A percentile compares a stretch with the other conserved stretches of the same genome.
Conservation (phyloP, 331 rosid species). For the Prunus yedoensis region DNA sequence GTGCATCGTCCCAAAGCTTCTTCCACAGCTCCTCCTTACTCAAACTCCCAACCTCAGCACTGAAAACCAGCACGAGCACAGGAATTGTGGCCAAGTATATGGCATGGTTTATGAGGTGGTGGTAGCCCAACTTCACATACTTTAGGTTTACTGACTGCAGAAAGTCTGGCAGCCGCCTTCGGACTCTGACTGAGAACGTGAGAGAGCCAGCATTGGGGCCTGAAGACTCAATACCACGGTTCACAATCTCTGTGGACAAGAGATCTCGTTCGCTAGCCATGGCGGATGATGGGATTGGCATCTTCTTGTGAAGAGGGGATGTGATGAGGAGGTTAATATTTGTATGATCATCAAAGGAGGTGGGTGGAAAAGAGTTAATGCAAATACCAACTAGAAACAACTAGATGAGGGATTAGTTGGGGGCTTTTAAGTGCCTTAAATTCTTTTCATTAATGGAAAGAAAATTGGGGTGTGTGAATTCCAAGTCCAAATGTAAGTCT, state of each 20-base stretch:
- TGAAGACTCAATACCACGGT: constrained; percentile 75
- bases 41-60: constrained; percentile 87
- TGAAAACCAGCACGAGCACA: constrained; percentile 63
- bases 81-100: constrained; percentile 83
- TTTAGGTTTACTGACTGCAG: constrained; percentile 90
- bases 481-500: background rate
- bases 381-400: constrained; percentile 62
- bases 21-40: constrained; percentile 80
- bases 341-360: constrained; percentile 25
- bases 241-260: constrained; percentile 84
- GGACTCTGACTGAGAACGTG: constrained; percentile 82
- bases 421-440: constrained; percentile 51
- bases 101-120: constrained; percentile 84
- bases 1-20: constrained; percentile 82
- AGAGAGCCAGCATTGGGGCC: constrained; percentile 95
- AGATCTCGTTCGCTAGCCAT: constrained; percentile 79
- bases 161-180: constrained; percentile 82
- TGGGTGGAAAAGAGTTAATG: constrained; percentile 68
- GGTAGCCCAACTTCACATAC: constrained; percentile 91
- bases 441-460: constrained; percentile 56
- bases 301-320: background rate
- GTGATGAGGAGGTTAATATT: background rate
- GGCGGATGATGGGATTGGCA: constrained; percentile 3
- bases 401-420: constrained; percentile 58
- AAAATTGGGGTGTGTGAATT: background rate